A percentile compares a stretch with the other conserved stretches of the same genome.
phyloP scores from a whole-genome alignment of 2,329 filamentous ascomycete genomes.

The Alternaria arborescens region DNA sequence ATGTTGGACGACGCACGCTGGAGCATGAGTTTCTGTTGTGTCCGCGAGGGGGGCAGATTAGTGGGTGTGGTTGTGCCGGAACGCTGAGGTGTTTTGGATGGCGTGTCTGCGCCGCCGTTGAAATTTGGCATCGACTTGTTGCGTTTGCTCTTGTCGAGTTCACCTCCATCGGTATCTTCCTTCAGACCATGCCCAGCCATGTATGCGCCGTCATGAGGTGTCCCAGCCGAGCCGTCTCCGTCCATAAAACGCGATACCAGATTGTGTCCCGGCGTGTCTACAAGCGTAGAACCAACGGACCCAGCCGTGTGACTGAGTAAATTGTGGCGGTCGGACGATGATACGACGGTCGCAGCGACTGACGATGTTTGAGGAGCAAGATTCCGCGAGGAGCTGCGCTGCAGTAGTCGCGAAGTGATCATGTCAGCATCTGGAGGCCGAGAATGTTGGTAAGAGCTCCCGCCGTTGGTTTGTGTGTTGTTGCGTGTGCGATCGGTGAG shows the following conservation, averaged over 20 bases:
- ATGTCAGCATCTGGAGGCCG: constrained; percentile 66
- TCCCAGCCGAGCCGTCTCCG: constrained; percentile 52
- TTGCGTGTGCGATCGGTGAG: constrained; percentile 40
- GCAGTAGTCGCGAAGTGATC: constrained; percentile 72
- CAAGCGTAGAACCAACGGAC: constrained; percentile 50
- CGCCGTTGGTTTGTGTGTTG: constrained; percentile 39
- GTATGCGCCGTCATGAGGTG: constrained; percentile 51
- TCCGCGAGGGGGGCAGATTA: constrained; percentile 64
- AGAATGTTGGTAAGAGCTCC: constrained; percentile 45
- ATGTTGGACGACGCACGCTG: constrained; percentile 77
- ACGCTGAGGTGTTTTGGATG: constrained; percentile 38
- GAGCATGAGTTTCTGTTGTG: constrained; percentile 78
- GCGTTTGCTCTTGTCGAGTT: constrained; percentile 45
- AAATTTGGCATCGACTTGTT: constrained; percentile 53
- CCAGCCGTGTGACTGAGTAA: constrained; percentile 49
- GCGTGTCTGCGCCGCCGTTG: constrained; percentile 36
- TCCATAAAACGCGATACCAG: constrained; percentile 58
- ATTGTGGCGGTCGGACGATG: constrained; percentile 49
- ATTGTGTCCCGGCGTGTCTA: constrained; percentile 53
- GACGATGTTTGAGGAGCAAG: constrained; percentile 72
- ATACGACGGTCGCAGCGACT: constrained; percentile 63
- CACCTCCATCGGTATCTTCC: constrained; percentile 26
- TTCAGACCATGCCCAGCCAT: constrained; percentile 41
- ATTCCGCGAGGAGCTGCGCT: constrained; percentile 69
- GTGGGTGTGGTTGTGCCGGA: constrained; percentile 53